These are phyloP conservation scores for Leishmania tropica DNA, from an alignment of 208 protist species.

Conservation along the genomic window DNA sequence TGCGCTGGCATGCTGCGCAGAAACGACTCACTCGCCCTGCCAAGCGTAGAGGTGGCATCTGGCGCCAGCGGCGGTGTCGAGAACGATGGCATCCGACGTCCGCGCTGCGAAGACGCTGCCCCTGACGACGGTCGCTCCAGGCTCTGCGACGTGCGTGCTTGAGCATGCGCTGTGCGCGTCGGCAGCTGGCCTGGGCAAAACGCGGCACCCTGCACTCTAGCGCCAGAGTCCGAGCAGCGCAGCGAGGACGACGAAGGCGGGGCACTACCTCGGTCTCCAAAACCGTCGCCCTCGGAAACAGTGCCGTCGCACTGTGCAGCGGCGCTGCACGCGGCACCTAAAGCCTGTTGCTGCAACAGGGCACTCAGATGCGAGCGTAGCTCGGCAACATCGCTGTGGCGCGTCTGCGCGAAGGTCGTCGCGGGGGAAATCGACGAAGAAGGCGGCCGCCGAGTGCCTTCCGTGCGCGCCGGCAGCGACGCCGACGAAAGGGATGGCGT, in stretches of 20 bases:
- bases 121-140: background rate
- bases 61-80: background rate
- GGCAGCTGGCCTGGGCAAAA: background rate
- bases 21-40: background rate
- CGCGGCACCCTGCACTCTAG: background rate
- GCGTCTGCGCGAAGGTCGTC: background rate
- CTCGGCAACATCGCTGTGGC: constrained; percentile 13
- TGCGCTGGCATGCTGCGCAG: background rate
- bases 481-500: background rate
- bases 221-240: background rate
- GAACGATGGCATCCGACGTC: background rate
- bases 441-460: too few species aligned
- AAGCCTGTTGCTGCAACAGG: constrained; percentile 15
- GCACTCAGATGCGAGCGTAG: constrained; percentile 27
- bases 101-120: background rate
- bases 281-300: background rate
- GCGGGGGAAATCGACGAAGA: background rate
- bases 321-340: background rate
- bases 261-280: background rate
- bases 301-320: background rate
- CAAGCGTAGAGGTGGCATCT: background rate
- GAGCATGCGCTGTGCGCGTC: background rate
- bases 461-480: background rate
- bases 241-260: constrained; percentile 6
- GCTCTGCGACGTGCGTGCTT: background rate